Evolutionary conservation across 495 filamentous ascomycete species (phyloP), one percentile per base, ranked within the genome.

Genomic region (Thermothielavioides terrestris): DNA sequence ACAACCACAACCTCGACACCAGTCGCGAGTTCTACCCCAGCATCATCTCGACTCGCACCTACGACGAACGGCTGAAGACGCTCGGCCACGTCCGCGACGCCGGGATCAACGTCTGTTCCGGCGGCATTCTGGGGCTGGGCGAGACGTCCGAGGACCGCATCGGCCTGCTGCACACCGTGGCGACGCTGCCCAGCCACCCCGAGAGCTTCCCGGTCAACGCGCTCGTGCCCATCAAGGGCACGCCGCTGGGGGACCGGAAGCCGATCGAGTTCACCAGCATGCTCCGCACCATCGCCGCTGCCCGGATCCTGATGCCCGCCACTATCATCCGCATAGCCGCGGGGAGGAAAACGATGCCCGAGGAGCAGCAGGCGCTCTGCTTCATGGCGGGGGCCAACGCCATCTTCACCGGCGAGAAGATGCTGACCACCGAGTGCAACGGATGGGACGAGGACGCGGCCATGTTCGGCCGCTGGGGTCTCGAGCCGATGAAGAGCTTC

Each of bases 1-100:
- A 91, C 64, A 91, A 94, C 67, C 88, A 94, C 69, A 94, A 94
- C 59, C 72, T 94, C 42, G 88, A 94, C 64, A 94, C 88, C 3
- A 83, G 77, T n/a, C 77, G 88, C 46, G 87, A 91, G 65, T 83
- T 84, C 69, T 94, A 91, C 60, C 86, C 88, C 1, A 77, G 69
- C 35, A 76, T 91, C 43, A 94, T 91, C 63, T 85, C 85, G 2
- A 90, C 86, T 2, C 71, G 88, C 20, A 81, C 77, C 6, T 94
- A 91, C 63, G 88, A 94, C 59, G 88, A 94, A 70, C 79, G 87
- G 6, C 68, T 94, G 22, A 68, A 76, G 50, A 91, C 88, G 0
- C 74, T 94, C 30, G 68, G 74, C 22, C 75, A 89, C 49, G 88
- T 94, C 25, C 77, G 84, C 21, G 79, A 88, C 22, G 88, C 88